These are phyloP conservation scores for Cornus kousa DNA, from an alignment of 148 eudicot species.

Conservation along the genomic window DNA sequence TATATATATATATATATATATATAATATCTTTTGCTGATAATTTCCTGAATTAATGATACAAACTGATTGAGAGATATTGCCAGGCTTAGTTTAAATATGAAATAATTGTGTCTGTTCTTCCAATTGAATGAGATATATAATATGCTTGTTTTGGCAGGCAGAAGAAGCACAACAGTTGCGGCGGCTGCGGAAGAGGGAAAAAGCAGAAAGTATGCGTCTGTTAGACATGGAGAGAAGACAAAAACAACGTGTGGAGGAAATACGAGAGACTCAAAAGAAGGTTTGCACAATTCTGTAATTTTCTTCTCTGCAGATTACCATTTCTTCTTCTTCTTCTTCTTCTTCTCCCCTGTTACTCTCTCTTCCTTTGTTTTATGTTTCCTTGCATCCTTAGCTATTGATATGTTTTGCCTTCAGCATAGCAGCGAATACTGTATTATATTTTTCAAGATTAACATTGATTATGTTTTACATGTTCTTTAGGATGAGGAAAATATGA, in stretches of 20 bases:
- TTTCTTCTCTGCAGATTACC: neutral
- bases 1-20: too few relatives aligned
- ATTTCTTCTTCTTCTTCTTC: neutral
- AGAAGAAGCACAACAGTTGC: slow-evolving; percentile 68
- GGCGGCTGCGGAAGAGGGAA: slow-evolving; percentile 59
- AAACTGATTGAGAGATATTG: neutral
- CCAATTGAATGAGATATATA: neutral
- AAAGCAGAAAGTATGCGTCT: slow-evolving; percentile 75
- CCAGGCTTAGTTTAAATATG: neutral
- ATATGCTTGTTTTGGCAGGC: slow-evolving; percentile 46
- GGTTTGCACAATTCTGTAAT: slow-evolving; percentile 35
- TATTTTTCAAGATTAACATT: neutral
- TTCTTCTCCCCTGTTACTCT: neutral
- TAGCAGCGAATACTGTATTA: neutral
- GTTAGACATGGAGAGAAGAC: slow-evolving; percentile 86
- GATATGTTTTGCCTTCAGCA: neutral
- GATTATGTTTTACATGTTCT: neutral
- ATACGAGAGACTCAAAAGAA: slow-evolving; percentile 69
- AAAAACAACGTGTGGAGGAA: slow-evolving; percentile 82
- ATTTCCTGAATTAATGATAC: too few relatives aligned
- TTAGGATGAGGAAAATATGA: slow-evolving; percentile 73
- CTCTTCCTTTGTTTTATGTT: slow-evolving; percentile 6
- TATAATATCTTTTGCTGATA: too few relatives aligned
- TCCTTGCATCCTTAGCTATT: neutral
- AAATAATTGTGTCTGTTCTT: neutral